Evolutionary conservation across 805 yeast species (phyloP).

Genomic region (Yueomyces sp.): DNA sequence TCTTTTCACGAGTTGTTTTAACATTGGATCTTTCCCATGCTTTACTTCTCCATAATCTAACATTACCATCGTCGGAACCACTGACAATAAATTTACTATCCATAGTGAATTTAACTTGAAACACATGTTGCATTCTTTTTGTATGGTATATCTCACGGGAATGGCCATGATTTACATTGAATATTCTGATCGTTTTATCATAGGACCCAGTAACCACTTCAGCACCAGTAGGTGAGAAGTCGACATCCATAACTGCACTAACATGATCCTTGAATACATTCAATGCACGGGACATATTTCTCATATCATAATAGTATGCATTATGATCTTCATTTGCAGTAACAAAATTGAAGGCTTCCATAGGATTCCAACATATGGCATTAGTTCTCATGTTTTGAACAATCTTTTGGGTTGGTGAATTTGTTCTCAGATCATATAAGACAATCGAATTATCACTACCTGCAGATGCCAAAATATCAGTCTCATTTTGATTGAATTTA

Average conservation of each 20-base stretch:
- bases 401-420: constrained; percentile 84
- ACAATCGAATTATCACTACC: constrained; percentile 87
- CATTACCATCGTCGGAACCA: constrained; percentile 94
- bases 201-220: constrained; percentile 92
- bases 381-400: constrained; percentile 74
- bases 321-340: constrained; percentile 92
- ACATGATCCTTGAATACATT: constrained; percentile 93
- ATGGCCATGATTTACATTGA: constrained; percentile 67
- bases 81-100: constrained; percentile 78
- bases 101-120: constrained; percentile 71
- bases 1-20: constrained; percentile 65
- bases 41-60: constrained; percentile 81
- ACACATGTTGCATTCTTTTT: constrained; percentile 92
- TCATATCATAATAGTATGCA: constrained; percentile 90
- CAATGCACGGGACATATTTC: constrained; percentile 68
- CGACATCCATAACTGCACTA: constrained; percentile 87
- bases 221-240: constrained; percentile 93
- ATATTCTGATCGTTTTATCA: constrained; percentile 84
- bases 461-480: constrained; percentile 76
- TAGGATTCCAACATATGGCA: constrained; percentile 89
- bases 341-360: constrained; percentile 91
- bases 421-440: constrained; percentile 79
- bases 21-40: constrained; percentile 78
- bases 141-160: constrained; percentile 93
- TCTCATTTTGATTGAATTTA: constrained; percentile 80